Conservation (phyloP, 257 asterid species). For the Gynochthodes officinalis region DNA sequence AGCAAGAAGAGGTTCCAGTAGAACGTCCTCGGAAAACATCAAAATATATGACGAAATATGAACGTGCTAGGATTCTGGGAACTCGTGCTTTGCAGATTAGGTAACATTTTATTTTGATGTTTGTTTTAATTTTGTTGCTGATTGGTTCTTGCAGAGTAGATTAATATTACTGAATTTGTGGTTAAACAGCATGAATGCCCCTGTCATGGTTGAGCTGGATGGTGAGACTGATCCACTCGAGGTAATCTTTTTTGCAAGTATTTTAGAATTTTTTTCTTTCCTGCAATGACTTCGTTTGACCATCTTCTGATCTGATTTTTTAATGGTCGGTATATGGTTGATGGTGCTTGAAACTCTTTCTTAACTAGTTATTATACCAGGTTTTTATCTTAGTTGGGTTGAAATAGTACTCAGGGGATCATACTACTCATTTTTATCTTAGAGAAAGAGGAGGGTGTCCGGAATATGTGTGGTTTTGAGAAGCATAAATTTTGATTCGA, state of each 20-base stretch:
- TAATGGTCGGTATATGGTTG: neutral
- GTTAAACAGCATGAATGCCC: slow-evolving; percentile 85
- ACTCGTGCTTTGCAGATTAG: slow-evolving; percentile 93
- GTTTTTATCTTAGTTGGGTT: neutral
- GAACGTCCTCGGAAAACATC: slow-evolving; percentile 84
- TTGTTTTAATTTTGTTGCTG: neutral
- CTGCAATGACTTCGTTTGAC: neutral
- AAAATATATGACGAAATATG: slow-evolving; percentile 88
- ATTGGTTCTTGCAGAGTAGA: neutral
- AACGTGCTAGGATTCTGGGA: slow-evolving; percentile 89
- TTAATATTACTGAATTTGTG: slow-evolving; percentile 8
- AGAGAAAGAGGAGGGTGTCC: neutral
- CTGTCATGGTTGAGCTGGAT: slow-evolving; percentile 95
- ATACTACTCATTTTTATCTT: neutral
- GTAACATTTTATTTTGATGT: slow-evolving; percentile 22
- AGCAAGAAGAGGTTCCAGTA: slow-evolving; percentile 51
- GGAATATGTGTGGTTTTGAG: neutral
- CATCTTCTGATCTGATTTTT: slow-evolving; percentile 4
- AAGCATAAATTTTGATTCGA: neutral
- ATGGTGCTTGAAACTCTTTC: neutral
- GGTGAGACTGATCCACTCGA: slow-evolving; percentile 93
- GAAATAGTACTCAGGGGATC: neutral
- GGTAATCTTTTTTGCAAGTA: slow-evolving; percentile 35
- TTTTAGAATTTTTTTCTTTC: neutral
- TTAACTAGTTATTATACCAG: neutral